These are phyloP conservation scores for Brachypodium distachyon DNA, from an alignment of 202 grass and related monocot species.

Conservation along the genomic window DNA sequence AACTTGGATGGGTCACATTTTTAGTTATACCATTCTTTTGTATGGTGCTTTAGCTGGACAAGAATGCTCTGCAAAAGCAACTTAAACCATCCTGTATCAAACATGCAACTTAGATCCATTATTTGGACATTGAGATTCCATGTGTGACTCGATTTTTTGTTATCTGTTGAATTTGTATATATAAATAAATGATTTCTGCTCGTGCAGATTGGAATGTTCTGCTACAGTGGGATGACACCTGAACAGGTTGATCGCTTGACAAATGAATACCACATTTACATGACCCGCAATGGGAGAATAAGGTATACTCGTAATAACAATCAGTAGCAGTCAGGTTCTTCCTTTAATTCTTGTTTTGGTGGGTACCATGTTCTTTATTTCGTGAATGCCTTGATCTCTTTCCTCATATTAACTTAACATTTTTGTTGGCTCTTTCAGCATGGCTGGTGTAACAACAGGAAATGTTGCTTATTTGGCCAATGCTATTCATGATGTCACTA, in stretches of 20 bases:
- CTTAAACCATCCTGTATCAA: no score
- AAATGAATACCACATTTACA: constrained; percentile 89
- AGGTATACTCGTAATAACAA: constrained; percentile 44
- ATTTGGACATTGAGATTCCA: background rate
- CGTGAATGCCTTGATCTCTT: background rate
- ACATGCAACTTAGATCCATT: no score
- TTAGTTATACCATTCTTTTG: no score
- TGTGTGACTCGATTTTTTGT: background rate
- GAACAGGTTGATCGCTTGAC: constrained; percentile 87
- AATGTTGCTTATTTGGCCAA: constrained; percentile 79
- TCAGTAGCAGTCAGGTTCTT: background rate
- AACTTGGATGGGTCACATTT: background rate
- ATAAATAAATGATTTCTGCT: background rate
- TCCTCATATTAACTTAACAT: background rate
- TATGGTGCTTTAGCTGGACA: background rate
- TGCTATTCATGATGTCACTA: constrained; percentile 88
- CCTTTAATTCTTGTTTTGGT: background rate
- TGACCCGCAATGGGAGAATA: constrained; percentile 98
- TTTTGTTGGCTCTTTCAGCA: constrained; percentile 32
- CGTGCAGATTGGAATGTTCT: constrained; percentile 93
- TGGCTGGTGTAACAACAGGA: constrained; percentile 86
- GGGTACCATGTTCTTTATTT: background rate
- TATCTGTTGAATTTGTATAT: background rate
- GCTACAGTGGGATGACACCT: constrained; percentile 93
- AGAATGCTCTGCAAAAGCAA: background rate